Evolutionary conservation across 345 rosid genomes (phyloP).

Genomic region (Pistacia vera): DNA sequence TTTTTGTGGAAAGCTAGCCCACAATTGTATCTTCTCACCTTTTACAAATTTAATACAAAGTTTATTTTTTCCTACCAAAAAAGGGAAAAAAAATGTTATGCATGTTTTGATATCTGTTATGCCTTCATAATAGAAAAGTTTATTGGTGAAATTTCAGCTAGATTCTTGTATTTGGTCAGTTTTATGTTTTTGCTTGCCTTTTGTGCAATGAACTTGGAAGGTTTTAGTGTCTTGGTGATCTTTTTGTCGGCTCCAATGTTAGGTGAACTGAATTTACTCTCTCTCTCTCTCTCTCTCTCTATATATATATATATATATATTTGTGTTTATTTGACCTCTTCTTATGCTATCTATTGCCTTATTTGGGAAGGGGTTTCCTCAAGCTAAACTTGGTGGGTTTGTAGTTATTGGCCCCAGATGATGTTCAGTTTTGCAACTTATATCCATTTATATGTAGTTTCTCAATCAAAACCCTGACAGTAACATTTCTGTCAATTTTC

Average conservation of each 20-base stretch:
- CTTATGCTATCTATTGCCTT: neutral
- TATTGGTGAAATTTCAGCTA: neutral
- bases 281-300: too few species aligned
- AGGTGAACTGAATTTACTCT: neutral
- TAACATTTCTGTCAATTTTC: neutral
- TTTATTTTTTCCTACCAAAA: too few species aligned
- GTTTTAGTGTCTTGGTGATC: neutral
- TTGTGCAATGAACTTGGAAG: neutral
- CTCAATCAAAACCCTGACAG: conserved; percentile 5
- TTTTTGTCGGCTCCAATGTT: neutral
- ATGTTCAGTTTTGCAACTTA: conserved; percentile 1
- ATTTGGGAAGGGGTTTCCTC: neutral
- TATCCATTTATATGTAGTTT: conserved; percentile 3
- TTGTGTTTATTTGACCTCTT: neutral
- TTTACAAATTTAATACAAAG: too few species aligned
- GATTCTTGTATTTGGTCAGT: neutral
- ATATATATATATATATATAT: neutral
- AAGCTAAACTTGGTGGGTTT: neutral
- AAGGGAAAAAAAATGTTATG: neutral
- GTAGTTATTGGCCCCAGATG: neutral
- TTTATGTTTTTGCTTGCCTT: neutral
- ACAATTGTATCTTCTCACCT: too few species aligned
- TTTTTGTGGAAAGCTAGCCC: too few species aligned
- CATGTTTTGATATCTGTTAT: conserved; percentile 1
- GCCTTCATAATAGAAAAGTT: neutral